A percentile compares a stretch with the other conserved stretches of the same genome.
These are phyloP conservation scores for Stephania yunnanensis DNA, from an alignment of 164 flowering plant species.

Conservation along the genomic window DNA sequence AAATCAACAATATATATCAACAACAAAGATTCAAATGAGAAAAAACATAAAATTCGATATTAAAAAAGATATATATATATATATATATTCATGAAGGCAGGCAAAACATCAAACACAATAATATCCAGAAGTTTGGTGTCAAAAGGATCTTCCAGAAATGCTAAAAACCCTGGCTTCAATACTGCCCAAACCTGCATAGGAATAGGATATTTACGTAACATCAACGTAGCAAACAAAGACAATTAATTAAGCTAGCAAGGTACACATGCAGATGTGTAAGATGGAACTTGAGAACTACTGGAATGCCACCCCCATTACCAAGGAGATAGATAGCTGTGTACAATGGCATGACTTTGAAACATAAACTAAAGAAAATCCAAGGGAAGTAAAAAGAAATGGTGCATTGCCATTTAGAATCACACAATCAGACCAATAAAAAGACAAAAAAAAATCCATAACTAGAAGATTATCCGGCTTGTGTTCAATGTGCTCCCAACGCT, in stretches of 20 bases:
- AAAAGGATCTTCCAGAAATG: conserved; percentile 80
- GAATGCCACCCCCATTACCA: not conserved
- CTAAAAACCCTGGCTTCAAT: conserved; percentile 93
- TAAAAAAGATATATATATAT: no score
- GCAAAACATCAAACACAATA: conserved; percentile 88
- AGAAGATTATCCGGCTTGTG: no score
- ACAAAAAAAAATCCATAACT: no score
- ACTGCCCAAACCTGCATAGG: conserved; percentile 93
- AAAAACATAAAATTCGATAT: no score
- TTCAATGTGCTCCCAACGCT: no score
- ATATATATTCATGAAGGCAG: no score
- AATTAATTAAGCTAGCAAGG: not conserved
- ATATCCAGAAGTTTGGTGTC: conserved; percentile 82
- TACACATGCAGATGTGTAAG: not conserved
- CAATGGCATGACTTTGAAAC: not conserved
- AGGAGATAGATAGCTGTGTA: not conserved
- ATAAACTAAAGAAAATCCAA: not conserved
- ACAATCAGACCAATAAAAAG: not conserved
- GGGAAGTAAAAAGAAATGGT: not conserved
- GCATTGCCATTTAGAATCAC: not conserved
- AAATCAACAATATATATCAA: no score
- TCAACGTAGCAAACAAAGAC: not conserved
- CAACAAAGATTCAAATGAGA: no score
- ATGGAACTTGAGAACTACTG: not conserved
- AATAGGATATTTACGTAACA: conserved; percentile 1